Conservation (phyloP, 2,329 filamentous ascomycete genomes). For the Fusarium zealandicum region DNA sequence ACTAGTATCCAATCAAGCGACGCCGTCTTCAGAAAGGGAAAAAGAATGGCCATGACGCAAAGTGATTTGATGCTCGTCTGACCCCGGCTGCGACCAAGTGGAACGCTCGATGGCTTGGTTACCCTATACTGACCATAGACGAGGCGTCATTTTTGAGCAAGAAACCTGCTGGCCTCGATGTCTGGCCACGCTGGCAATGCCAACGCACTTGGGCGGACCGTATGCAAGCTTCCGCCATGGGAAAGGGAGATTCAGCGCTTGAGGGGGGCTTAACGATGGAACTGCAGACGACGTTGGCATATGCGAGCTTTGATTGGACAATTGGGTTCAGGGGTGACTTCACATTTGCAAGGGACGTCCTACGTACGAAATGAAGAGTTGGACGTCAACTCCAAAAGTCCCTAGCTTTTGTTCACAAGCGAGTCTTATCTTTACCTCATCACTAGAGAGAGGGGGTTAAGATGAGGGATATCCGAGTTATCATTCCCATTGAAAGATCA, state of each 20-base stretch:
- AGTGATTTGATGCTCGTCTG: conserved; percentile 29
- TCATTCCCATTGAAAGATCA: conserved; percentile 11
- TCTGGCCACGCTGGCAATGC: conserved; percentile 38
- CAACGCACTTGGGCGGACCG: conserved; percentile 30
- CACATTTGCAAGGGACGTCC: conserved; percentile 22
- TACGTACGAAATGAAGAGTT: conserved; percentile 18
- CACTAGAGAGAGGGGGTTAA: conserved; percentile 22
- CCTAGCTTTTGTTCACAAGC: conserved; percentile 1
- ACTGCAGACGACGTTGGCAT: conserved; percentile 3
- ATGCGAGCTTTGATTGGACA: conserved; percentile 33
- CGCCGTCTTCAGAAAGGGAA: conserved; percentile 30
- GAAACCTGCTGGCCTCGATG: conserved; percentile 34
- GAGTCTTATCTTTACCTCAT: conserved; percentile 26
- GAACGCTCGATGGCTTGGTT: conserved; percentile 24
- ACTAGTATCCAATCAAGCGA: conserved; percentile 26
- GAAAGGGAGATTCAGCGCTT: conserved; percentile 25
- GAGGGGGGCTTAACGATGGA: conserved; percentile 19
- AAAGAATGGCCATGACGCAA: conserved; percentile 34
- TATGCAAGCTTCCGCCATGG: conserved; percentile 16
- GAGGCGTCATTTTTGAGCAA: conserved; percentile 6
- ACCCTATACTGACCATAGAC: conserved; percentile 35
- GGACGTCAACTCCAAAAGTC: conserved; percentile 17
- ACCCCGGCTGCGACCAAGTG: conserved; percentile 33
- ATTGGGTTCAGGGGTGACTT: conserved; percentile 14
- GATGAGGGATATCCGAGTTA: conserved; percentile 26